A percentile compares a stretch with the other conserved stretches of the same genome.
Evolutionary conservation across 176 grass and related monocot genomes (phyloP).

Genomic region (Pontederia crassipes): DNA sequence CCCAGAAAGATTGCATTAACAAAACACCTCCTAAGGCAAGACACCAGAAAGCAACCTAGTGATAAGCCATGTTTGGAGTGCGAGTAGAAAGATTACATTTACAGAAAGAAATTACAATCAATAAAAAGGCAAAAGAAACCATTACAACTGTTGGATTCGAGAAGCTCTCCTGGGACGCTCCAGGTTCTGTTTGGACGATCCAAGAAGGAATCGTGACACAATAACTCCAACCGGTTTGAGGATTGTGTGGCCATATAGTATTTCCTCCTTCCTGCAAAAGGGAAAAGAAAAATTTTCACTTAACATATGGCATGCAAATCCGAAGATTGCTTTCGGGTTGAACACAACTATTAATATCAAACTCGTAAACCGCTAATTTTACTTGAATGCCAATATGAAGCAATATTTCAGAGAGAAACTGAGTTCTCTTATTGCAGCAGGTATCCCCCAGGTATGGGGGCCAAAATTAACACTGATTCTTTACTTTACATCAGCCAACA

Average conservation of each 20-base stretch:
- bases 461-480: no score
- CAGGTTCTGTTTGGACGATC: slow-evolving; percentile 65
- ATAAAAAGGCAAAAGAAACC: slow-evolving; percentile 21
- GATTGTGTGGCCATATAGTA: slow-evolving; percentile 92
- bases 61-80: slow-evolving; percentile 5
- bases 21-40: neutral
- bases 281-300: neutral
- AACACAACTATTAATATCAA: neutral
- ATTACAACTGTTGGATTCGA: slow-evolving; percentile 94
- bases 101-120: slow-evolving; percentile 2
- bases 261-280: slow-evolving; percentile 72
- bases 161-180: slow-evolving; percentile 59
- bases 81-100: neutral
- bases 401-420: no score
- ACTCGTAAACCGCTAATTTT: no score
- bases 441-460: no score
- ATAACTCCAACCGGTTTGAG: slow-evolving; percentile 94
- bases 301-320: slow-evolving; percentile 4
- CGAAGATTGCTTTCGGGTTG: neutral
- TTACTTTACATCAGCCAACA: no score
- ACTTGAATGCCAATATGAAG: no score
- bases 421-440: no score
- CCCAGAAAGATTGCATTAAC: no score
- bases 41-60: slow-evolving; percentile 1
- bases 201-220: slow-evolving; percentile 94